phyloP scores from a whole-genome alignment of 768 basidiomycete species.

The Termitomyces sp. region DNA sequence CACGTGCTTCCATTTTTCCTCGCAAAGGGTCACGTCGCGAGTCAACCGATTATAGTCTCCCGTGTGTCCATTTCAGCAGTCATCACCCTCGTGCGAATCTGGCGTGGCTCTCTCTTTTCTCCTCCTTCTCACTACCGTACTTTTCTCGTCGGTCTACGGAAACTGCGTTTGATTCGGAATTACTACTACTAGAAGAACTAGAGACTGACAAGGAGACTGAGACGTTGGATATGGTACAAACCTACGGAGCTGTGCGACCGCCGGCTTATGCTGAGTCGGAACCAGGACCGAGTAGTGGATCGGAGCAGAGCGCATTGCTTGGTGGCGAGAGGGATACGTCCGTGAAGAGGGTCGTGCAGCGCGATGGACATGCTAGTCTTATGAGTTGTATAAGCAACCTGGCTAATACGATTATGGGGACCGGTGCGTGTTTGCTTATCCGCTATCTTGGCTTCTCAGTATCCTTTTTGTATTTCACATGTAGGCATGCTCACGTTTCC shows the following conservation, averaged over 20 bases:
- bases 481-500: constrained; percentile 88
- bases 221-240: constrained; percentile 59
- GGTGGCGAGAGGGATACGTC: constrained; percentile 30
- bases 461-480: neutral
- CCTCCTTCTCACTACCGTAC: neutral
- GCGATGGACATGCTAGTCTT: constrained; percentile 66
- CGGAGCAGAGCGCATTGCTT: constrained; percentile 59
- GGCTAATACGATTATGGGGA: constrained; percentile 88
- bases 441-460: neutral
- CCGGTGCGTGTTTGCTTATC: constrained; percentile 44
- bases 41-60: too few relatives aligned
- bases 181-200: neutral
- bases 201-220: constrained; percentile 16
- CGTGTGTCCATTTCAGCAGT: too few relatives aligned
- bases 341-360: constrained; percentile 15
- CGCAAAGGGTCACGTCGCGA: too few relatives aligned
- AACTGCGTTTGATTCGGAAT: neutral
- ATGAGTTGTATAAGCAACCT: constrained; percentile 73
- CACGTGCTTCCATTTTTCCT: neutral
- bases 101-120: constrained; percentile 14
- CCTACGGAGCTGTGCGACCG: constrained; percentile 53
- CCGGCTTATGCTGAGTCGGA: constrained; percentile 21
- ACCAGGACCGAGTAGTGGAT: constrained; percentile 20
- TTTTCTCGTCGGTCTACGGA: neutral
- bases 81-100: constrained; percentile 17